Evolutionary conservation across 495 filamentous ascomycete species (phyloP).

Genomic region (Xeromyces bisporus): DNA sequence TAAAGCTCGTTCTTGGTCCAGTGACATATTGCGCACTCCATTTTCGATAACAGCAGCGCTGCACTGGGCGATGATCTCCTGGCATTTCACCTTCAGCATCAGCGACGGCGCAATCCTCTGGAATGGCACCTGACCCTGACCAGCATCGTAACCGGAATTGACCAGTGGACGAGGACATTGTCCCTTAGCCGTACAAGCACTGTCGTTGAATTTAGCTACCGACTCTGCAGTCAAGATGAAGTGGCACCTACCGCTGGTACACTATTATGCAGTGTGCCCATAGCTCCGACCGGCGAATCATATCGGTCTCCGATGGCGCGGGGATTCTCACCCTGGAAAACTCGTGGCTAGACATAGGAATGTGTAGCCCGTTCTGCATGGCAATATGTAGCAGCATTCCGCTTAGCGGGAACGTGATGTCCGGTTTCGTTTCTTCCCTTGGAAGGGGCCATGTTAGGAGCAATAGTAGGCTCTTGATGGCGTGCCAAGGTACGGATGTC

Average conservation of each 20-base stretch:
- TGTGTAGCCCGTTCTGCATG: slow-evolving; percentile 34
- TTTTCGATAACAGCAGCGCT: slow-evolving; percentile 18
- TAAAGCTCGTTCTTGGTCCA: slow-evolving; percentile 22
- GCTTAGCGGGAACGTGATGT: slow-evolving; percentile 24
- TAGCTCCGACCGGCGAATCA: slow-evolving; percentile 22
- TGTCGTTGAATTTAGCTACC: slow-evolving; percentile 1
- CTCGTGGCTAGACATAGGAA: slow-evolving; percentile 31
- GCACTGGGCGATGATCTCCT: slow-evolving; percentile 20
- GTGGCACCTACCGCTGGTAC: slow-evolving; percentile 20
- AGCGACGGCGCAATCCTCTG: slow-evolving; percentile 17
- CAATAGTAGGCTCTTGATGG: slow-evolving; percentile 31
- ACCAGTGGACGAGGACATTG: slow-evolving; percentile 18
- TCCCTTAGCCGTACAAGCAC: slow-evolving; percentile 22
- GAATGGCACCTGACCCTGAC: slow-evolving; percentile 17
- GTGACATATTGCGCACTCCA: slow-evolving; percentile 21
- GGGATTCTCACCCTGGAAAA: slow-evolving; percentile 23
- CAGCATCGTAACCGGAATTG: slow-evolving; percentile 18
- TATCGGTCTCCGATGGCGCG: slow-evolving; percentile 18
- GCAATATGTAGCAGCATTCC: slow-evolving; percentile 28
- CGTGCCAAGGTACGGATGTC: slow-evolving; percentile 23
- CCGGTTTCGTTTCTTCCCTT: slow-evolving; percentile 22
- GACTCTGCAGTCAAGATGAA: too few relatives aligned
- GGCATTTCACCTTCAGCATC: slow-evolving; percentile 17
- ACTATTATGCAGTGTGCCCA: slow-evolving; percentile 28
- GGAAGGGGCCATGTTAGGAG: slow-evolving; percentile 35